These are phyloP conservation scores for Colletotrichum spaethianum DNA, from an alignment of 2,329 filamentous ascomycete species.

Conservation along the genomic window DNA sequence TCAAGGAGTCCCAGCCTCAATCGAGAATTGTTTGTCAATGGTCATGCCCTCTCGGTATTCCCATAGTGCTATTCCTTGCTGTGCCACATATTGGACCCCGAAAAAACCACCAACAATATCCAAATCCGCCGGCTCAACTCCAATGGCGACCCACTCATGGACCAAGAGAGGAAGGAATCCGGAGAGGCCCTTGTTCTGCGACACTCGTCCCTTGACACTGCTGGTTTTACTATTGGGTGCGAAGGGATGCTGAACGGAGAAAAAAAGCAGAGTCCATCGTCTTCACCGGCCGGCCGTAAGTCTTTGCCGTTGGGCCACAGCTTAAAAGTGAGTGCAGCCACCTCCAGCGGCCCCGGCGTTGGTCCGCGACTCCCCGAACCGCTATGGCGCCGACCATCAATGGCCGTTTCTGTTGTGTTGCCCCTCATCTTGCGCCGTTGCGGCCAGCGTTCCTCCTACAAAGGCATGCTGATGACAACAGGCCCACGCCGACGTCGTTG, in stretches of 20 bases:
- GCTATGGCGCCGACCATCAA: background rate
- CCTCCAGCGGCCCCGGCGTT: background rate
- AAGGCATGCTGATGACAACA: background rate
- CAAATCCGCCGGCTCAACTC: constrained; percentile 21
- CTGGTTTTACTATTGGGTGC: background rate
- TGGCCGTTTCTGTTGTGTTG: background rate
- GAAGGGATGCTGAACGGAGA: background rate
- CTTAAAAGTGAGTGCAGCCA: background rate
- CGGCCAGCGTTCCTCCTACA: background rate
- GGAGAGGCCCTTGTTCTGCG: constrained; percentile 15
- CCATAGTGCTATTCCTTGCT: constrained; percentile 28
- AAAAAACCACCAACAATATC: constrained; percentile 10
- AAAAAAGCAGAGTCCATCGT: constrained; percentile 5
- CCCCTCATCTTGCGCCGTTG: background rate
- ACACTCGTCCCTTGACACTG: background rate
- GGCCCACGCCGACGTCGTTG: too few relatives aligned
- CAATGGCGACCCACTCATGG: constrained; percentile 21
- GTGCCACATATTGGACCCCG: constrained; percentile 37
- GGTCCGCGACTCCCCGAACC: background rate
- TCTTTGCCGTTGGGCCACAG: constrained; percentile 21
- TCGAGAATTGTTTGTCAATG: constrained; percentile 12
- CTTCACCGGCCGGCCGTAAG: background rate
- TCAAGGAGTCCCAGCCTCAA: constrained; percentile 31
- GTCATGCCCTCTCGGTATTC: constrained; percentile 11
- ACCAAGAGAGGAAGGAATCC: constrained; percentile 27